Evolutionary conservation across 2,329 filamentous ascomycete genomes (phyloP), one percentile per base, ranked within the genome.

Genomic region (Phialemoniopsis sp.): DNA sequence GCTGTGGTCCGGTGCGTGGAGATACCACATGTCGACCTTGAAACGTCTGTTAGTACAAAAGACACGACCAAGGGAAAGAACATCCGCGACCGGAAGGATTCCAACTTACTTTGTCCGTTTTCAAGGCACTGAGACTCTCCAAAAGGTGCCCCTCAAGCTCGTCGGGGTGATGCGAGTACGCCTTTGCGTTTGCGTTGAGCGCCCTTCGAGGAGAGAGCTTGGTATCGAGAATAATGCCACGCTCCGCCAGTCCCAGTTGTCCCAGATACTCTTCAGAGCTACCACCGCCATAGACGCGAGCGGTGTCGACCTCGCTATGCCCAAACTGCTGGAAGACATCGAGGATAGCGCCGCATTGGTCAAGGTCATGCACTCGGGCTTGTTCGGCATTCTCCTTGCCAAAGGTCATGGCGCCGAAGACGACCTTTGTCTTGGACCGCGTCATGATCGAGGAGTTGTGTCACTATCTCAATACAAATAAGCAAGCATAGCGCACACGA

Each of bases 261-360:
- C 60, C 69, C 3, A 78, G 63, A 33, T 64, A 62, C 37, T 67
- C 57, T 51, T 88, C 85, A 38, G 85, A 81, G 37, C 73, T 67
- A 36, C 83, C 82, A 21, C 63, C 72, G 32, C 82, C 68, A 47
- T 88, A 88, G 4, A 72, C 57, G 13, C 82, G 72, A 1, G 84
- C 82, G 1, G 82, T 87, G 55, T 88, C 84, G 37, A 88, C 58
- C 51, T 88, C 83, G 51, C 77, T 73, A 61, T 86, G 81, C 14
- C 82, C 82, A 50, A 78, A 70, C 18, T 68, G 64, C 55, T 85
- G 79, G 54, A 87, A 78, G 45, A 78, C 68, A 55, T 85, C 78
- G 29, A 87, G 68, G 38, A 75, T 75, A 44, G 70, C 68, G 42
- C 75, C 78, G 57, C 72, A 80, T 19, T 80, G 77, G 34, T 77